These are phyloP conservation scores for Melocanna baccifera DNA, from an alignment of 176 grass and related monocot genomes.

Conservation along the genomic window DNA sequence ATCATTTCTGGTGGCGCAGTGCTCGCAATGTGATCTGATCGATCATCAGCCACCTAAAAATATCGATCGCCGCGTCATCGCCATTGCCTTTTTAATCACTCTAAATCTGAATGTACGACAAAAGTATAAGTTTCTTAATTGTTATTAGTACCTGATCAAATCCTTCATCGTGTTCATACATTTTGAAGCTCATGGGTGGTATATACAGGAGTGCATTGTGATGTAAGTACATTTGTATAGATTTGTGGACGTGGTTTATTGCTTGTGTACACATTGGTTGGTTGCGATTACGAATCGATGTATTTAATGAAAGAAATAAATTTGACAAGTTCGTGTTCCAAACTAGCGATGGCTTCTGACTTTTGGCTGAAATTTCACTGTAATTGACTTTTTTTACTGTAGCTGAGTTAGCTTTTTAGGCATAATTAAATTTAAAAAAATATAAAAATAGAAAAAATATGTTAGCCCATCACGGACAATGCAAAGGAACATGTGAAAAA, in stretches of 20 bases:
- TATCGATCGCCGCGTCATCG: background rate
- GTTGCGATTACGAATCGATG: constrained; percentile 14
- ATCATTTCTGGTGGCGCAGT: background rate
- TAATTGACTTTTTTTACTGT: too few relatives aligned
- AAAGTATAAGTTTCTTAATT: background rate
- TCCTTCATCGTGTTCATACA: background rate
- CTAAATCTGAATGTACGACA: background rate
- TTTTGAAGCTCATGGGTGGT: background rate
- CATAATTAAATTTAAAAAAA: too few relatives aligned
- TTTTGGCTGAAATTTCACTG: too few relatives aligned
- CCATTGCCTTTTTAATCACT: background rate
- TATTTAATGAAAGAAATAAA: background rate
- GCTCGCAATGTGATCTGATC: background rate
- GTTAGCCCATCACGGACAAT: too few relatives aligned
- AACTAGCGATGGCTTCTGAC: background rate
- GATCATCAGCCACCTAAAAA: background rate
- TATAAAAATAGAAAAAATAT: too few relatives aligned
- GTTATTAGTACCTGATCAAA: background rate
- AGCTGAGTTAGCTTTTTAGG: too few relatives aligned
- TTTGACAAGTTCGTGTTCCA: background rate
- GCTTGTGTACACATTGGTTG: background rate
- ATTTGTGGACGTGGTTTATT: background rate
- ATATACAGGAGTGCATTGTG: background rate
- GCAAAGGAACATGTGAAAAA: too few relatives aligned
- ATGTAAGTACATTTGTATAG: background rate